A percentile compares a stretch with the other conserved stretches of the same genome.
Conservation (phyloP, 179 eudicot species). For the Sideroxylon spinosum region DNA sequence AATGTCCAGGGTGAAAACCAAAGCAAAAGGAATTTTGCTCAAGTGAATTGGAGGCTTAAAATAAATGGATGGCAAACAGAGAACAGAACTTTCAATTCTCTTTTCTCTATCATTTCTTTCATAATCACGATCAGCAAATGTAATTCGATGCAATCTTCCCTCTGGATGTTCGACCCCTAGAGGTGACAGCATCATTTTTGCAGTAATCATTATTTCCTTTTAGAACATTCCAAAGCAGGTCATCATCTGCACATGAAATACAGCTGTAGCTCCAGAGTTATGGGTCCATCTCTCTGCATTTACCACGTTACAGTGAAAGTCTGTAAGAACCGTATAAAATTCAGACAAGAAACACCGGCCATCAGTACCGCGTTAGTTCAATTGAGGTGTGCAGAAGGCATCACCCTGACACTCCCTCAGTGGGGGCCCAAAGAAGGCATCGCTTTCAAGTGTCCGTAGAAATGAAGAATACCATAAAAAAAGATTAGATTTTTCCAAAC, state of each 20-base stretch:
- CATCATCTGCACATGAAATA: constrained; percentile 64
- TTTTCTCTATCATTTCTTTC: constrained; percentile 40
- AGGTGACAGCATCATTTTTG: constrained; percentile 57
- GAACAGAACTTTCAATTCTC: no score
- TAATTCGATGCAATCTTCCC: constrained; percentile 82
- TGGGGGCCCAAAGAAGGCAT: constrained; percentile 39
- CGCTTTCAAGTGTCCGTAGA: constrained; percentile 68
- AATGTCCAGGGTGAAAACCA: not conserved
- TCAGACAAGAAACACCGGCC: constrained; percentile 84
- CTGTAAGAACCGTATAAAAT: constrained; percentile 71
- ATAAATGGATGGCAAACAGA: not conserved
- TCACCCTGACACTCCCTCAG: constrained; percentile 57
- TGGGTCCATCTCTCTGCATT: constrained; percentile 94
- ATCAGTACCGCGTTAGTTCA: constrained; percentile 82
- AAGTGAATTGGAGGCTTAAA: not conserved
- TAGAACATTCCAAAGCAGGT: constrained; percentile 58
- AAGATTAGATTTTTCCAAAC: not conserved
- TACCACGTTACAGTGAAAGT: constrained; percentile 69
- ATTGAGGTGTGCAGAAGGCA: constrained; percentile 72
- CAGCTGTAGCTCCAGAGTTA: constrained; percentile 72
- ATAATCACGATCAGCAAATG: constrained; percentile 83
- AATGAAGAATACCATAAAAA: not conserved
- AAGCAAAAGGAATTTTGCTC: not conserved
- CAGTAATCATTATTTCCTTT: constrained; percentile 56
- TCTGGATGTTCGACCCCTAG: constrained; percentile 58